Evolutionary conservation across 2,329 filamentous ascomycete genomes (phyloP).

Genomic region (Saccharata proteae): DNA sequence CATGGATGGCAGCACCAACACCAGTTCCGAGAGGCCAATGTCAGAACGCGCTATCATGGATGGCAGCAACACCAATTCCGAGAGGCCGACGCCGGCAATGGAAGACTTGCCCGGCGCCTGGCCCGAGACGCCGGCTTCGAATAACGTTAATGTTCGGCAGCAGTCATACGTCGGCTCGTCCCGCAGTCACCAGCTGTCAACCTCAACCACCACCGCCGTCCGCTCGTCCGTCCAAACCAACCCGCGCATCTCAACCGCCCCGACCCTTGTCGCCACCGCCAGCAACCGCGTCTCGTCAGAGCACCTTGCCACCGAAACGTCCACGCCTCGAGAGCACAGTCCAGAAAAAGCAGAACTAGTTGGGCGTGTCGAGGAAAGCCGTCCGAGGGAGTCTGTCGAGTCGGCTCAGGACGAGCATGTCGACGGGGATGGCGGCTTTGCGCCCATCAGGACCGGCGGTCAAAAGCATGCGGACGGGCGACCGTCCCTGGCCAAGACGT

Average conservation of each 20-base stretch:
- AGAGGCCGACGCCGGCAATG: conserved; percentile 19
- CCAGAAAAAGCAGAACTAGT: neutral
- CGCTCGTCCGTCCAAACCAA: neutral
- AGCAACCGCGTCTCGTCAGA: conserved; percentile 11
- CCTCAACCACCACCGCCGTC: conserved; percentile 1
- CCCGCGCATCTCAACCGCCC: neutral
- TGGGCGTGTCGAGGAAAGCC: conserved; percentile 2
- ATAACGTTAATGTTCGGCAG: conserved; percentile 6
- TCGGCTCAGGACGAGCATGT: conserved; percentile 11
- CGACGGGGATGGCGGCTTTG: conserved; percentile 13
- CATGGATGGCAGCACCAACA: conserved; percentile 19
- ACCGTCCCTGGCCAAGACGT: conserved; percentile 11
- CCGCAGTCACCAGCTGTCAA: neutral
- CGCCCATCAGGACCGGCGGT: conserved; percentile 16
- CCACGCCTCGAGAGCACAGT: conserved; percentile 8
- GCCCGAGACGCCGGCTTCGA: conserved; percentile 21
- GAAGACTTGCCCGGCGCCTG: conserved; percentile 23
- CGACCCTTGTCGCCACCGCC: conserved; percentile 1
- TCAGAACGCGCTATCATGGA: conserved; percentile 15
- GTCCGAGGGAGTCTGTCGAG: conserved; percentile 4
- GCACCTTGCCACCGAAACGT: too few species aligned
- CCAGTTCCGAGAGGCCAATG: conserved; percentile 15
- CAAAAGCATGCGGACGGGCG: conserved; percentile 12
- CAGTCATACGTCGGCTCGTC: neutral
- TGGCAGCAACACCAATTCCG: conserved; percentile 12